Conservation (phyloP, 1,284 basidiomycete species). For the Bondarzewia mesenterica region DNA sequence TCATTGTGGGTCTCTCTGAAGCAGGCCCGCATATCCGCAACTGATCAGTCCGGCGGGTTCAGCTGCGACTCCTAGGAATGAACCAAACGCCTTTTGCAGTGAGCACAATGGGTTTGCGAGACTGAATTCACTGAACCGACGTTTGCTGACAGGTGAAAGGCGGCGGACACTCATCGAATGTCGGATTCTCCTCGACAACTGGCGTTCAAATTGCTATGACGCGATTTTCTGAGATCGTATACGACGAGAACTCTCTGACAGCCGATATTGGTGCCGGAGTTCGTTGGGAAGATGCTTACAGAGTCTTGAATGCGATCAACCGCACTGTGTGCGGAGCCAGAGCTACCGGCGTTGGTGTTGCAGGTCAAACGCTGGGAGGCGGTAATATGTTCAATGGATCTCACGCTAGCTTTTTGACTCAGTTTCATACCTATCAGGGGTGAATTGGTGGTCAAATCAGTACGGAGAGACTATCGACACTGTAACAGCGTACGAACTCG, state of each 20-base stretch:
- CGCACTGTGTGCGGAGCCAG: conserved; percentile 21
- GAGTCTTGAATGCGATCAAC: conserved; percentile 11
- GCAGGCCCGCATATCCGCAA: background rate
- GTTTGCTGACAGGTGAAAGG: conserved; percentile 7
- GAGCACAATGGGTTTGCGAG: background rate
- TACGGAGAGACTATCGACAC: conserved; percentile 16
- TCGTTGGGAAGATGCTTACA: conserved; percentile 25
- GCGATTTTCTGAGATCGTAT: conserved; percentile 15
- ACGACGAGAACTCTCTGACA: conserved; percentile 8
- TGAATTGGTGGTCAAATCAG: conserved; percentile 14
- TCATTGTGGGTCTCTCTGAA: conserved; percentile 24
- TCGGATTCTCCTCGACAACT: conserved; percentile 21
- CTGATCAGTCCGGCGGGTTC: background rate
- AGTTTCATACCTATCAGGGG: conserved; percentile 8
- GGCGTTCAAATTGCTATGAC: conserved; percentile 23
- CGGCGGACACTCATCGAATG: conserved; percentile 11
- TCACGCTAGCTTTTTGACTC: background rate
- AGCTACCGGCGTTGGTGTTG: conserved; percentile 20
- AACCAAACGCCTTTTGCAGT: conserved; percentile 9
- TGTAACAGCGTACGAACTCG: conserved; percentile 12
- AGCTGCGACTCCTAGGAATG: conserved; percentile 6
- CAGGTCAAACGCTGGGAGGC: conserved; percentile 18
- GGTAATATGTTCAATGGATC: conserved; percentile 4
- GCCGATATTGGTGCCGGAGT: conserved; percentile 19
- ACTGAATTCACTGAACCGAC: background rate